Evolutionary conservation across 176 grass and related monocot species (phyloP).

Genomic region (Carex cristatella): DNA sequence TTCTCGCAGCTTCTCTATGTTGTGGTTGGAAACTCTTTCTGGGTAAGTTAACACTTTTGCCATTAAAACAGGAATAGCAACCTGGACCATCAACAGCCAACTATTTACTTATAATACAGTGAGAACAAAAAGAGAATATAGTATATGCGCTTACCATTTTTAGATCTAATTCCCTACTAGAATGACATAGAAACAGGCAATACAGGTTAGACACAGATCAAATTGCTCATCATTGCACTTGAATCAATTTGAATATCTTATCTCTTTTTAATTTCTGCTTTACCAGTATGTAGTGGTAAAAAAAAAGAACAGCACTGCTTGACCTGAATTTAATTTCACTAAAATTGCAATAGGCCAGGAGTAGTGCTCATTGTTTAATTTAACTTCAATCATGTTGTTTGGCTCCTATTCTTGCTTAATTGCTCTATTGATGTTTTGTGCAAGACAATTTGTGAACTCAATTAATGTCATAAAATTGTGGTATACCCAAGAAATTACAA

Average conservation of each 20-base stretch:
- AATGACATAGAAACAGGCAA: not conserved
- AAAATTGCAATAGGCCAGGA: not conserved
- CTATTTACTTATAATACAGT: slow-evolving; percentile 4
- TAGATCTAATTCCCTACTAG: not conserved
- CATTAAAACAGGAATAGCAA: slow-evolving; percentile 87
- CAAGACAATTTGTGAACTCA: not conserved
- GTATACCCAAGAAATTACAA: not conserved
- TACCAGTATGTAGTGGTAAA: not conserved
- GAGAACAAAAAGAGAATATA: not conserved
- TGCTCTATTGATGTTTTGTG: not conserved
- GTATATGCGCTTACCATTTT: not conserved
- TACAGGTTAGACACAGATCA: not conserved
- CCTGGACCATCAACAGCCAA: slow-evolving; percentile 37
- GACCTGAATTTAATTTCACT: not conserved
- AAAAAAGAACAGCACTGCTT: not conserved
- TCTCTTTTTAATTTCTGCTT: not conserved
- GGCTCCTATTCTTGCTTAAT: not conserved
- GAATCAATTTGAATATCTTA: too few relatives aligned
- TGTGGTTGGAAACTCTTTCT: slow-evolving; percentile 74
- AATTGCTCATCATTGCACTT: too few relatives aligned
- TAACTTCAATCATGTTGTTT: not conserved
- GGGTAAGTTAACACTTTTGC: slow-evolving; percentile 81
- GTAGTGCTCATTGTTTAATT: not conserved
- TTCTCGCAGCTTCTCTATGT: slow-evolving; percentile 85
- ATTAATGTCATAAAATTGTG: not conserved